Conservation (phyloP, 2,329 filamentous ascomycete species). For the Cytospora piceicola region DNA sequence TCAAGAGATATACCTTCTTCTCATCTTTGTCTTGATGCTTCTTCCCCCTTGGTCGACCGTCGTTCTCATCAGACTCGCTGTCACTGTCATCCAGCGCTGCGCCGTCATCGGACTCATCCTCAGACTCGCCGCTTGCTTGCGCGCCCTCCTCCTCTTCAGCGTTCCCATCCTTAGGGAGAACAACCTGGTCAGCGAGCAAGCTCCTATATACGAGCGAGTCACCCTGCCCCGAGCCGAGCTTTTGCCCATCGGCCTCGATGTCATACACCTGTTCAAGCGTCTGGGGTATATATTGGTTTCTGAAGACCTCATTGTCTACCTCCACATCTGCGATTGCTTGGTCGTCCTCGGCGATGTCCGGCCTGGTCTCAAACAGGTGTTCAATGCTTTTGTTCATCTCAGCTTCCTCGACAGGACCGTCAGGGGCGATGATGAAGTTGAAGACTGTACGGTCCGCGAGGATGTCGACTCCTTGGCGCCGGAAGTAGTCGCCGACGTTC, state of each 20-base stretch:
- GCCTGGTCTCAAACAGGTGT: conserved; percentile 64
- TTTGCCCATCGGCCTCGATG: conserved; percentile 85
- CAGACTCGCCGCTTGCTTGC: conserved; percentile 44
- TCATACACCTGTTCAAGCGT: conserved; percentile 96
- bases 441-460: conserved; percentile 81
- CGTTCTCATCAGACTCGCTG: conserved; percentile 62
- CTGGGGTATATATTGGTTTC: conserved; percentile 95
- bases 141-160: conserved; percentile 41
- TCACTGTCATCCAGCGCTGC: conserved; percentile 52
- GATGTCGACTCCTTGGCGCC: conserved; percentile 79
- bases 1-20: conserved; percentile 64
- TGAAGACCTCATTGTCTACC: conserved; percentile 88
- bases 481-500: conserved; percentile 93
- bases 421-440: conserved; percentile 73
- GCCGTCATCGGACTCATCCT: conserved; percentile 53
- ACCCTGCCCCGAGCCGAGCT: conserved; percentile 73
- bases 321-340: conserved; percentile 60
- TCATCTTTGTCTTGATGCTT: conserved; percentile 89
- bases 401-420: conserved; percentile 64
- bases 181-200: conserved; percentile 73
- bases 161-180: conserved; percentile 45
- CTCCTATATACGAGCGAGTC: conserved; percentile 83
- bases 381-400: conserved; percentile 67
- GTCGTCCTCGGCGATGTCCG: conserved; percentile 41
- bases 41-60: conserved; percentile 75